phyloP scores from a whole-genome alignment of 352 stramenopile species.

The Phytophthora multivora region DNA sequence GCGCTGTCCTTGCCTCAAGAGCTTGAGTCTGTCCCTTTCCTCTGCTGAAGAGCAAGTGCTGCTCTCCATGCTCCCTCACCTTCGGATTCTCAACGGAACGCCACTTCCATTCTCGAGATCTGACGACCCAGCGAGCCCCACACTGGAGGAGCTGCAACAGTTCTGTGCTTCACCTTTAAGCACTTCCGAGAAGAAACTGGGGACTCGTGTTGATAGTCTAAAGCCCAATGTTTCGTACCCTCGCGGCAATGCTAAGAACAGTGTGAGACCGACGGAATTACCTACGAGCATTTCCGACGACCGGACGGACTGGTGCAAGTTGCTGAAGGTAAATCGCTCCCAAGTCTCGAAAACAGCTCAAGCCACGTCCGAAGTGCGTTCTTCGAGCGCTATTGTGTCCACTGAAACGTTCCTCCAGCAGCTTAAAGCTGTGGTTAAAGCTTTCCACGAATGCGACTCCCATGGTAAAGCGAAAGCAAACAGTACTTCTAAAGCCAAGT shows the following conservation, averaged over 20 bases:
- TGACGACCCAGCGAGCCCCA: conserved; percentile 29
- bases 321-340: conserved; percentile 48
- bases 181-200: not conserved
- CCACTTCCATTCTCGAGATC: conserved; percentile 28
- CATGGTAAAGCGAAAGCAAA: conserved; percentile 6
- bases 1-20: conserved; percentile 57
- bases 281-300: conserved; percentile 65
- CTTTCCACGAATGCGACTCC: conserved; percentile 45
- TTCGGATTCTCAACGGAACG: conserved; percentile 67
- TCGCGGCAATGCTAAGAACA: conserved; percentile 33
- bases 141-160: conserved; percentile 27
- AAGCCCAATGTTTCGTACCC: not conserved
- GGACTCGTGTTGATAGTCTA: conserved; percentile 1
- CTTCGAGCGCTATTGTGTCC: conserved; percentile 10
- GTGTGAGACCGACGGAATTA: conserved; percentile 48
- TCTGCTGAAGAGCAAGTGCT: conserved; percentile 65
- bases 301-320: conserved; percentile 65
- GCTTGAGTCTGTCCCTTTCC: conserved; percentile 57
- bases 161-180: conserved; percentile 27
- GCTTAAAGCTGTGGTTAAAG: conserved; percentile 55
- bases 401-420: conserved; percentile 56
- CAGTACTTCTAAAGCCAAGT: conserved; percentile 22
- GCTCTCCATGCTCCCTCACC: conserved; percentile 54
- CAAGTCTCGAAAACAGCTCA: conserved; percentile 8
- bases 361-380: too few species aligned